Evolutionary conservation across 2,329 filamentous ascomycete species (phyloP).

Genomic region (Passalora sequoiae): DNA sequence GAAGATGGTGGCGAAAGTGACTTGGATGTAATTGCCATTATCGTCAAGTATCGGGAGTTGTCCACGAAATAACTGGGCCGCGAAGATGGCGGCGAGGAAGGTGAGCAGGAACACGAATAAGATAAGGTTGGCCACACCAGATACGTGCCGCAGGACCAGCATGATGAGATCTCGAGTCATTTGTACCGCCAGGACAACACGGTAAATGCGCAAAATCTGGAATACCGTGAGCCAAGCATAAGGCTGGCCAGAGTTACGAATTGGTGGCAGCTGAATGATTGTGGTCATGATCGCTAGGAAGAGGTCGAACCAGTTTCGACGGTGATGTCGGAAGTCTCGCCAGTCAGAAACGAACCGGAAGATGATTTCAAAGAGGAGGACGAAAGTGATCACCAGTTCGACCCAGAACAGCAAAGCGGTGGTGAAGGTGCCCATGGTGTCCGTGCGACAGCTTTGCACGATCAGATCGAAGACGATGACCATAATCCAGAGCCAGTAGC

Average conservation of each 20-base stretch:
- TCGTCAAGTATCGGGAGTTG: slow-evolving; percentile 63
- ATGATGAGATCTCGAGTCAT: slow-evolving; percentile 82
- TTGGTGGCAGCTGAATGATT: slow-evolving; percentile 77
- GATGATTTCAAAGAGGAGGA: slow-evolving; percentile 76
- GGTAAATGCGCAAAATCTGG: slow-evolving; percentile 86
- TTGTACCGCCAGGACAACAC: slow-evolving; percentile 81
- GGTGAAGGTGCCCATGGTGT: slow-evolving; percentile 62
- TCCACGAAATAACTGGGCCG: slow-evolving; percentile 85
- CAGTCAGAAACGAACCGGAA: slow-evolving; percentile 74
- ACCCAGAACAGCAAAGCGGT: slow-evolving; percentile 62
- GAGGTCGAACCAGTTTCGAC: slow-evolving; percentile 75
- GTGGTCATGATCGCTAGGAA: slow-evolving; percentile 73
- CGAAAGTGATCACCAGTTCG: slow-evolving; percentile 69
- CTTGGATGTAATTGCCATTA: slow-evolving; percentile 57
- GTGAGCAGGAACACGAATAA: slow-evolving; percentile 95
- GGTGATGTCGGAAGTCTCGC: slow-evolving; percentile 69
- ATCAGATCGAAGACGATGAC: slow-evolving; percentile 78
- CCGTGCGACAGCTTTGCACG: slow-evolving; percentile 70
- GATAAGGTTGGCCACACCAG: slow-evolving; percentile 89
- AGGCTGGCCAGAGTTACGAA: slow-evolving; percentile 62
- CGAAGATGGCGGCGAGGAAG: slow-evolving; percentile 88
- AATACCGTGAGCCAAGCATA: slow-evolving; percentile 92
- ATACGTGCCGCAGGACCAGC: slow-evolving; percentile 81
- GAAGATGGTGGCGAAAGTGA: slow-evolving; percentile 85
- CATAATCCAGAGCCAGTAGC: slow-evolving; percentile 69